These are phyloP conservation scores for Saturnispora zaruensis DNA, from an alignment of 805 yeast genomes.

Conservation along the genomic window DNA sequence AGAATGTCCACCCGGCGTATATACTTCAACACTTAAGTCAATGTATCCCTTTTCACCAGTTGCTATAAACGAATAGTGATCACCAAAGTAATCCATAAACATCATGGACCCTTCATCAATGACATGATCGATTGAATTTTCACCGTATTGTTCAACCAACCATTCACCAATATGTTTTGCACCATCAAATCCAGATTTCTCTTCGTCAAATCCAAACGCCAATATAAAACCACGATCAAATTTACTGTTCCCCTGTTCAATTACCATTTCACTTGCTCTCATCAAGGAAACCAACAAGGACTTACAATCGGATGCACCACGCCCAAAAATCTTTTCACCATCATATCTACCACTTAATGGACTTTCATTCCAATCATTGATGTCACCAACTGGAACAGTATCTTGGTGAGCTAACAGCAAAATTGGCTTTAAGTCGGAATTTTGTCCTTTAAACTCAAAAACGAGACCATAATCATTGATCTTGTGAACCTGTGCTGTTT, in stretches of 20 bases:
- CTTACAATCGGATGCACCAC: slow-evolving; percentile 75
- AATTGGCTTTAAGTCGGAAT: slow-evolving; percentile 47
- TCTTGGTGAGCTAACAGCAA: slow-evolving; percentile 73
- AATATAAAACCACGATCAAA: slow-evolving; percentile 48
- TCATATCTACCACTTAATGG: slow-evolving; percentile 65
- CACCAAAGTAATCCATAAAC: slow-evolving; percentile 34
- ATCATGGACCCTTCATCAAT: slow-evolving; percentile 48
- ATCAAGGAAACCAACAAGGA: slow-evolving; percentile 55
- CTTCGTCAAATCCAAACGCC: slow-evolving; percentile 78
- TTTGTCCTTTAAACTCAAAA: slow-evolving; percentile 55
- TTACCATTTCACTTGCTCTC: slow-evolving; percentile 53
- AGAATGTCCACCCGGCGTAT: slow-evolving; percentile 52
- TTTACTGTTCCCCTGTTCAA: slow-evolving; percentile 44
- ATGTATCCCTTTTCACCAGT: slow-evolving; percentile 36
- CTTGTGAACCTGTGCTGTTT: slow-evolving; percentile 36
- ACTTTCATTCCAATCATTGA: slow-evolving; percentile 50
- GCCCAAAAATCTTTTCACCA: slow-evolving; percentile 59
- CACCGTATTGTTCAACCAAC: slow-evolving; percentile 49
- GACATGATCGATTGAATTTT: slow-evolving; percentile 48
- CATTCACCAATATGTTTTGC: slow-evolving; percentile 44
- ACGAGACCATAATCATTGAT: slow-evolving; percentile 60
- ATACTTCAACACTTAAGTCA: slow-evolving; percentile 38
- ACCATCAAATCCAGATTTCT: slow-evolving; percentile 54
- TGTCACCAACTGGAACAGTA: slow-evolving; percentile 66
- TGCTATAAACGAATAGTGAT: slow-evolving; percentile 14